Base-by-base conservation (phyloP, 2,329 filamentous ascomycete species). In the Xylariaceae sp. region DNA sequence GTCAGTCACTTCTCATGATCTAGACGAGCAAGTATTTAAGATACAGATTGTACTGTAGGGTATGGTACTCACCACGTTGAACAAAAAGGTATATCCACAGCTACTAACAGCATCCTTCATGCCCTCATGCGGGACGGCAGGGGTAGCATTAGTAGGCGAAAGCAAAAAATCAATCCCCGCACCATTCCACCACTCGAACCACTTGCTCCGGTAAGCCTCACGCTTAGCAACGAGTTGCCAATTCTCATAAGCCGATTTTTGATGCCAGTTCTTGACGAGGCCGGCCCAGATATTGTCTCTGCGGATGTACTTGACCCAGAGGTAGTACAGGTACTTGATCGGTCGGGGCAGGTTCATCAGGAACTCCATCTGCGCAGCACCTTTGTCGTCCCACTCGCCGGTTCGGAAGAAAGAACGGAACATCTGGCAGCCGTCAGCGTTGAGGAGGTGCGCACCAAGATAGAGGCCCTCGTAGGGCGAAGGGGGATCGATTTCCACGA, bases 31-130 rank as follows among this genome's bases (percentile, higher is more conserved):
- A 22, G 25, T n/a, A 21, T 3, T 17, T 32, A 22, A 14, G 22
- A 20, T 19, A 7, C 19, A 16, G 10, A 23, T n/a, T n/a, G n/a
- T n/a, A n/a, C n/a, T n/a, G n/a, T n/a, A n/a, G n/a, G n/a, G n/a
- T n/a, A n/a, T n/a, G 42, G 32, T 6, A 70, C 80, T 67, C 69
- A 87, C 84, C 59, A 96, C 55, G 58, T 96, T 96, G 71, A 93
- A 97, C 45, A 95, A 68, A 63, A 96, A 95, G 0, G 91, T 96
- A 62, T 97, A 96, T 1, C 89, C 90, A 59, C 91, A 96, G 55
- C 84, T 88, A 51, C 85, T 86, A 36, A 93, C 82, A 3, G 88
- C 88, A 57, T 92, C 83, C 55, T 81, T 80, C 89, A 95, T 96
- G 0, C 82, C 90, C 37, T 83, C 80, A 62, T 95, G 90, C 1